phyloP scores from a whole-genome alignment of 2,329 filamentous ascomycete species.

The Neospermospora avenae region DNA sequence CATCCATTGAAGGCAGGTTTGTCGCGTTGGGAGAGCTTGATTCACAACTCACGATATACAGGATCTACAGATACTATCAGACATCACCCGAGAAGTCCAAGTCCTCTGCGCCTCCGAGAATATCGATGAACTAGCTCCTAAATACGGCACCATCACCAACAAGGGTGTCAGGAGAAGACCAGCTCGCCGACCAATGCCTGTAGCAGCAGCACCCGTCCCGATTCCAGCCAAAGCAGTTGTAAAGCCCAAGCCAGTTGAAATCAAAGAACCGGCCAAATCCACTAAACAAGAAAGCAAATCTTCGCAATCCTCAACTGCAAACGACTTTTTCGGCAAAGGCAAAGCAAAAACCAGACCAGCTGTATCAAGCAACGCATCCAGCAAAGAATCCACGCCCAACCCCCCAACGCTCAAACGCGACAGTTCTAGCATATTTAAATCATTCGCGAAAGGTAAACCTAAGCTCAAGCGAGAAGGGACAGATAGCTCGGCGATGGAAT shows the following conservation, averaged over 20 bases:
- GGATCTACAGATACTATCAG: slow-evolving; percentile 67
- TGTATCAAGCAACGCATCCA: slow-evolving; percentile 19
- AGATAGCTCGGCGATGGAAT: slow-evolving; percentile 38
- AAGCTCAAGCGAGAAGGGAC: slow-evolving; percentile 48
- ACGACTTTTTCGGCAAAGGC: slow-evolving; percentile 39
- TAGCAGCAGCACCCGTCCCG: slow-evolving; percentile 36
- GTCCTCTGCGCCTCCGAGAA: slow-evolving; percentile 56
- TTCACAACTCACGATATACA: slow-evolving; percentile 19
- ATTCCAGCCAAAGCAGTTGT: slow-evolving; percentile 22
- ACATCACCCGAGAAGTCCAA: slow-evolving; percentile 62
- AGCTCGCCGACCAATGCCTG: slow-evolving; percentile 25
- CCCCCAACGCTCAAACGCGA: slow-evolving; percentile 51
- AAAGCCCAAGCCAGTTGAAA: slow-evolving; percentile 14
- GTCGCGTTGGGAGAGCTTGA: background rate
- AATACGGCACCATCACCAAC: slow-evolving; percentile 75
- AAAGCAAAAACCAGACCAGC: slow-evolving; percentile 26
- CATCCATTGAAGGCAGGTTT: slow-evolving; percentile 58
- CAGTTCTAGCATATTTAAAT: slow-evolving; percentile 67
- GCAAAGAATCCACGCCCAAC: slow-evolving; percentile 29
- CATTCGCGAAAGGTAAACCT: slow-evolving; percentile 69
- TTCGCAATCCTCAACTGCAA: slow-evolving; percentile 32
- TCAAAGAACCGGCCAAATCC: slow-evolving; percentile 16
- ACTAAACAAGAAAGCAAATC: slow-evolving; percentile 23
- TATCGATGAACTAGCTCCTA: slow-evolving; percentile 53
- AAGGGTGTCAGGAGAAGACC: slow-evolving; percentile 55